phyloP scores from a whole-genome alignment of 495 filamentous ascomycete genomes.

The Daldinia loculata region DNA sequence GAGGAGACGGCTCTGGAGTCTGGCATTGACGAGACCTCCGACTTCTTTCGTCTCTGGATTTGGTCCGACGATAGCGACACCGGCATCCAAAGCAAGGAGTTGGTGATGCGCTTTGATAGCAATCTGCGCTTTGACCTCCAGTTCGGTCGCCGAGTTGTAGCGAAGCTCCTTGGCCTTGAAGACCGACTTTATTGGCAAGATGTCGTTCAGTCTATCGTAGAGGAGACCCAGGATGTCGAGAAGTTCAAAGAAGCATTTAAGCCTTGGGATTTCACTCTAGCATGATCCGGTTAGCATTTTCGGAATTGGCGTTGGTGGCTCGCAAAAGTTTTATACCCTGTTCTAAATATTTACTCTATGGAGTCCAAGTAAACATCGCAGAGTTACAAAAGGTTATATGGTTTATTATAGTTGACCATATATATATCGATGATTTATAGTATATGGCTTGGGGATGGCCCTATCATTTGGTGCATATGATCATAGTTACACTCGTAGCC shows the following conservation, averaged over 20 bases:
- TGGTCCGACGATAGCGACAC: conserved; percentile 64
- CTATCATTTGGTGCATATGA: not conserved
- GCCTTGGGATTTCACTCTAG: conserved; percentile 77
- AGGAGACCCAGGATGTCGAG: conserved; percentile 82
- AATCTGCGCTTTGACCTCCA: conserved; percentile 65
- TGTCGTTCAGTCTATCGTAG: conserved; percentile 75
- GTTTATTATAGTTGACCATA: not conserved
- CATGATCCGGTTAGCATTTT: conserved; percentile 11
- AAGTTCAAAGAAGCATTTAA: conserved; percentile 87
- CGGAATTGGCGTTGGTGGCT: conserved; percentile 38
- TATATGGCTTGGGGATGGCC: not conserved
- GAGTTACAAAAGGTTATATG: not conserved
- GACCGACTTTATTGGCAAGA: conserved; percentile 80
- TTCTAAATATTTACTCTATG: conserved; percentile 23
- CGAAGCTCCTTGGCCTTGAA: conserved; percentile 83
- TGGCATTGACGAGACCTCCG: conserved; percentile 59
- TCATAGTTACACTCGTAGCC: not conserved
- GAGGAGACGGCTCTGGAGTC: conserved; percentile 47
- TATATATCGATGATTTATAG: conserved; percentile 2
- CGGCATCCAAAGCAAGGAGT: conserved; percentile 54
- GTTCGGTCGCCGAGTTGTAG: conserved; percentile 80
- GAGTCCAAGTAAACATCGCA: conserved; percentile 1
- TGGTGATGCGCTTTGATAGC: conserved; percentile 58
- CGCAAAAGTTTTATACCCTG: conserved; percentile 44
- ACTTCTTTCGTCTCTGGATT: conserved; percentile 88